phyloP scores from a whole-genome alignment of 768 basidiomycete genomes.

The Tylopilus subfusipes region DNA sequence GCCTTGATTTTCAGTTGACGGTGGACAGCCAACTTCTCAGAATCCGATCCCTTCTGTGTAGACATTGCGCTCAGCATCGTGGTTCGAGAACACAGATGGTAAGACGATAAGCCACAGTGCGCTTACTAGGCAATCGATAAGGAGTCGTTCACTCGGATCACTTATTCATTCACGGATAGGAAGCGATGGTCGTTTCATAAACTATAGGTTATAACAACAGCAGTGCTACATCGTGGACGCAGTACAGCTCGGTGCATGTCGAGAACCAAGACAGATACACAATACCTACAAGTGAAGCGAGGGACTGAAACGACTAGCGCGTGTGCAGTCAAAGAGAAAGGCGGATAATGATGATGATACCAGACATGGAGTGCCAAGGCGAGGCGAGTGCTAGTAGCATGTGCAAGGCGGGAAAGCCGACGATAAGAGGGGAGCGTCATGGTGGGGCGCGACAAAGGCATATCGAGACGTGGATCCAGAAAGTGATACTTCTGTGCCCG shows the following conservation, averaged over 20 bases:
- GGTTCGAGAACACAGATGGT: slow-evolving; percentile 6
- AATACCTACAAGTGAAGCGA: slow-evolving; percentile 30
- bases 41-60: slow-evolving; percentile 6
- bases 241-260: slow-evolving; percentile 32
- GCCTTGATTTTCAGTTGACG: slow-evolving; percentile 79
- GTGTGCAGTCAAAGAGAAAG: slow-evolving; percentile 24
- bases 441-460: slow-evolving; percentile 24
- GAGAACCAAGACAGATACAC: slow-evolving; percentile 25
- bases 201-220: slow-evolving; percentile 26
- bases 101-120: background rate
- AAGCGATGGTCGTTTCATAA: slow-evolving; percentile 24
- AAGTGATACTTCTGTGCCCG: slow-evolving; percentile 20
- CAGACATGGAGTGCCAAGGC: slow-evolving; percentile 19
- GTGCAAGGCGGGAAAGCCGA: slow-evolving; percentile 6
- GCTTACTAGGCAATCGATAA: slow-evolving; percentile 4
- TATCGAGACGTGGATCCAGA: slow-evolving; percentile 23
- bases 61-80: slow-evolving; percentile 16
- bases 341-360: slow-evolving; percentile 17
- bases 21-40: slow-evolving; percentile 37
- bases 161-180: background rate
- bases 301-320: slow-evolving; percentile 25
- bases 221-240: slow-evolving; percentile 32
- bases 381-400: slow-evolving; percentile 14
- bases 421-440: slow-evolving; percentile 12
- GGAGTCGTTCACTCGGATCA: background rate